Conservation (phyloP, 1,139 yeast species). For the Candida pseudocylindracea region DNA sequence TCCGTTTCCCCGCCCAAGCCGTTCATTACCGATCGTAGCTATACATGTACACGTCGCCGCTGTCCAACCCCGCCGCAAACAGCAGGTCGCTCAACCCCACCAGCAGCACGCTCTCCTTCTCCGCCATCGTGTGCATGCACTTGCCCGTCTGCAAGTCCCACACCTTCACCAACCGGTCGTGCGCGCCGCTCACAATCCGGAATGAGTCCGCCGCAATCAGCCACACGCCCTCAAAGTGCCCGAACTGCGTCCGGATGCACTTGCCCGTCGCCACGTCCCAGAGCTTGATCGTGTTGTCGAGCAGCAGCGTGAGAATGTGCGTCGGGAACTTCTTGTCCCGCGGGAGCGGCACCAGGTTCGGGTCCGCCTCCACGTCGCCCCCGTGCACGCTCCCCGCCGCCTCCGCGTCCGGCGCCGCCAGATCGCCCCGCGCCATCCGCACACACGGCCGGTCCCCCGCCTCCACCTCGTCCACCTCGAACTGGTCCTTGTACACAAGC, state of each 20-base stretch:
- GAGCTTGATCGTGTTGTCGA: constrained; percentile 81
- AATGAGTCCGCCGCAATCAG: constrained; percentile 88
- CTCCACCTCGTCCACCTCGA: not conserved
- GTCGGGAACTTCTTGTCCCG: constrained; percentile 31
- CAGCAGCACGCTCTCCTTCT: constrained; percentile 56
- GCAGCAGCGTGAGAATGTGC: constrained; percentile 65
- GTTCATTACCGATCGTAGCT: constrained; percentile 28
- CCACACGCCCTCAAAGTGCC: constrained; percentile 97
- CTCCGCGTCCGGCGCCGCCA: too few relatives aligned
- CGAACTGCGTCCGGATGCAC: constrained; percentile 84
- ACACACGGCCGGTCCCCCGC: too few relatives aligned
- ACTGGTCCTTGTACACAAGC: constrained; percentile 28
- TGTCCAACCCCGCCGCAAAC: constrained; percentile 77
- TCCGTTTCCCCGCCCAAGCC: too few relatives aligned
- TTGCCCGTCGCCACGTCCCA: constrained; percentile 82
- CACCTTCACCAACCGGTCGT: constrained; percentile 71
- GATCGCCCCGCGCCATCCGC: too few relatives aligned
- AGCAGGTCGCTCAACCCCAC: constrained; percentile 80
- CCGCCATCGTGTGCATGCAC: constrained; percentile 80
- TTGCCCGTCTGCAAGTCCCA: constrained; percentile 94
- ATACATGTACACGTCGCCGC: constrained; percentile 65
- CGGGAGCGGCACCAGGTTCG: not conserved
- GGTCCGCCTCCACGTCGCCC: not conserved
- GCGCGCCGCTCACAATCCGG: constrained; percentile 85
- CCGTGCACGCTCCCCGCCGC: too few relatives aligned